A percentile compares a stretch with the other conserved stretches of the same genome.
These are phyloP conservation scores for Silene vulgaris DNA, from an alignment of 179 eudicot genomes.

Conservation along the genomic window DNA sequence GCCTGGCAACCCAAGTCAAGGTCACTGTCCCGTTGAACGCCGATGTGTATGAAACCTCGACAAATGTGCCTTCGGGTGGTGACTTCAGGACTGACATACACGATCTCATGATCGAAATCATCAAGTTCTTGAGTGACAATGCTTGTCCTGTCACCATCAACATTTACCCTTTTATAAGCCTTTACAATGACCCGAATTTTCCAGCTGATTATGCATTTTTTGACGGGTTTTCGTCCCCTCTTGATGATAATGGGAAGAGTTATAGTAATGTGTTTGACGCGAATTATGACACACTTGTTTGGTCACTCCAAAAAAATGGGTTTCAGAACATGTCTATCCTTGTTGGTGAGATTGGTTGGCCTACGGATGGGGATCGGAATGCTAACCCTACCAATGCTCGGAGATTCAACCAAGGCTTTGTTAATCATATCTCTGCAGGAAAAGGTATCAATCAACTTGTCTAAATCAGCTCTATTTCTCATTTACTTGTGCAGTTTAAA, in stretches of 20 bases:
- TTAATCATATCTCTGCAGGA: constrained; percentile 35
- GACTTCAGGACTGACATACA: constrained; percentile 62
- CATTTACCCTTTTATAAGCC: constrained; percentile 76
- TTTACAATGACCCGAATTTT: constrained; percentile 48
- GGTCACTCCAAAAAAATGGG: constrained; percentile 52
- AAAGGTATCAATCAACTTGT: constrained; percentile 23
- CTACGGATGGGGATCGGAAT: constrained; percentile 51
- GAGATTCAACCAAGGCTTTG: constrained; percentile 54
- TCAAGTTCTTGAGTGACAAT: constrained; percentile 49
- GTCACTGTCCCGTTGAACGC: constrained; percentile 70
- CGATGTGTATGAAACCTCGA: constrained; percentile 51
- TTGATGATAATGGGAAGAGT: constrained; percentile 42
- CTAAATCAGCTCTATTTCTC: too few relatives aligned
- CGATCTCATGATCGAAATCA: constrained; percentile 50
- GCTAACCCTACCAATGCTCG: constrained; percentile 44
- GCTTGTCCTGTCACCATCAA: constrained; percentile 63
- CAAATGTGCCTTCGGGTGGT: constrained; percentile 54
- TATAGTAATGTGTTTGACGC: constrained; percentile 60
- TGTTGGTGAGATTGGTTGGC: constrained; percentile 73
- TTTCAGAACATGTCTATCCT: constrained; percentile 45
- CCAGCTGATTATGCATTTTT: constrained; percentile 60
- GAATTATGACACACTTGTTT: constrained; percentile 54
- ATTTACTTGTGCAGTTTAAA: too few relatives aligned
- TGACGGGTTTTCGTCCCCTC: constrained; percentile 40
- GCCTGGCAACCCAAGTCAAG: constrained; percentile 53